phyloP scores from a whole-genome alignment of 2,329 filamentous ascomycete genomes.

The Ilyonectria destructans region DNA sequence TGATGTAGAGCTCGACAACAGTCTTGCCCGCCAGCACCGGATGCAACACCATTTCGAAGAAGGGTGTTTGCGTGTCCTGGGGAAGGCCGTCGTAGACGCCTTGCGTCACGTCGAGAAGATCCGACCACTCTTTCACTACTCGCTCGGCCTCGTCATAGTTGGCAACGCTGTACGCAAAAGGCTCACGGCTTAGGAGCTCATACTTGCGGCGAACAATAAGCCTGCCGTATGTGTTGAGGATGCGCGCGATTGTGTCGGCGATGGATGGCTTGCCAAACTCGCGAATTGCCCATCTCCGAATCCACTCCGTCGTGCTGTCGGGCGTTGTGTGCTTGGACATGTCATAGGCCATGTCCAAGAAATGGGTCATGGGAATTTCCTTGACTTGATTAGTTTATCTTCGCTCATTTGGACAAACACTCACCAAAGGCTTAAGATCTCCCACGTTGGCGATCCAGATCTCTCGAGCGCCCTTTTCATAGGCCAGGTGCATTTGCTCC shows the following conservation, averaged over 20 bases:
- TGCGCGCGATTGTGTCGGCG: slow-evolving; percentile 50
- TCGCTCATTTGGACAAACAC: neutral
- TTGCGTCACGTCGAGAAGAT: slow-evolving; percentile 62
- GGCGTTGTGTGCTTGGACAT: slow-evolving; percentile 54
- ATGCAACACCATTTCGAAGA: slow-evolving; percentile 75
- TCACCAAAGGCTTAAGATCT: slow-evolving; percentile 68
- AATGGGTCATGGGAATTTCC: slow-evolving; percentile 70
- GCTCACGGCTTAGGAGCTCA: slow-evolving; percentile 68
- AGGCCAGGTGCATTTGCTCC: slow-evolving; percentile 65
- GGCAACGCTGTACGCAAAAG: slow-evolving; percentile 69
- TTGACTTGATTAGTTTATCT: slow-evolving; percentile 46
- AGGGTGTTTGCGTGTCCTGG: slow-evolving; percentile 63
- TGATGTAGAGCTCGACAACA: slow-evolving; percentile 65
- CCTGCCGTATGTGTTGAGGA: slow-evolving; percentile 67
- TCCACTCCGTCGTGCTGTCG: slow-evolving; percentile 57
- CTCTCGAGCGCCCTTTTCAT: slow-evolving; percentile 63
- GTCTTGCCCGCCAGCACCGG: slow-evolving; percentile 72
- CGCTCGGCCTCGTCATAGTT: slow-evolving; percentile 74
- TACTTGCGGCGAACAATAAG: slow-evolving; percentile 71
- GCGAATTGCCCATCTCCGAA: slow-evolving; percentile 64
- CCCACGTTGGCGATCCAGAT: slow-evolving; percentile 78
- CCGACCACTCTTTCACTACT: slow-evolving; percentile 68
- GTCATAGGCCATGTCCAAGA: slow-evolving; percentile 72
- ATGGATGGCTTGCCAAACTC: slow-evolving; percentile 67
- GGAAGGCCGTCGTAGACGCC: slow-evolving; percentile 62